Percentiles rank a stretch among this genome's conserved stretches.
These are phyloP conservation scores for Quercus bicolor DNA, from an alignment of 306 rosid genomes.

Conservation along the genomic window DNA sequence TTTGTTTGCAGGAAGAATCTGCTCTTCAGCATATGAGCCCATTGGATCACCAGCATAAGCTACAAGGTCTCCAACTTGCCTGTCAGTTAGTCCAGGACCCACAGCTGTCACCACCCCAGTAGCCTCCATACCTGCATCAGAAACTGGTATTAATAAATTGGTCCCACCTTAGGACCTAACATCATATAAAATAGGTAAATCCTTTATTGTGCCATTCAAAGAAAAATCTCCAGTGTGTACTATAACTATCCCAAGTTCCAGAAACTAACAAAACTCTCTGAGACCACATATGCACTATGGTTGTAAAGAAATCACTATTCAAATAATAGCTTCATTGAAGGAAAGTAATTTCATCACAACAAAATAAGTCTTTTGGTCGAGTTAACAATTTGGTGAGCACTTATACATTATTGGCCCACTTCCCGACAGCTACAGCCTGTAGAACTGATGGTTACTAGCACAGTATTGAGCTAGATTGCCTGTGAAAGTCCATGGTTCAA, in stretches of 20 bases:
- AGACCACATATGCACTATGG: not conserved
- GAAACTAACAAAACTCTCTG: not conserved
- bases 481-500: no score
- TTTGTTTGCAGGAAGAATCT: slow-evolving; percentile 74
- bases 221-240: not conserved
- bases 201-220: not conserved
- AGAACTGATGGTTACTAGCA: not conserved
- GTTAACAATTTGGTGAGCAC: not conserved
- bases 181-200: not conserved
- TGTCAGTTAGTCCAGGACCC: slow-evolving; percentile 73
- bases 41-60: slow-evolving; percentile 71
- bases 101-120: slow-evolving; percentile 82
- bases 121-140: slow-evolving; percentile 72
- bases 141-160: not conserved
- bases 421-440: not conserved
- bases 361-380: not conserved
- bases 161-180: not conserved
- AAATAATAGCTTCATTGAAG: not conserved
- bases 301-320: not conserved
- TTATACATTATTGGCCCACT: not conserved
- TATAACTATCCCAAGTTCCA: not conserved
- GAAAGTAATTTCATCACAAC: not conserved
- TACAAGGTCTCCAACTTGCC: slow-evolving; percentile 75
- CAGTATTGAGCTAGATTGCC: no score
- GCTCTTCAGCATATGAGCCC: slow-evolving; percentile 98